Base-by-base conservation (phyloP, 2,329 filamentous ascomycete genomes). In the Rhynchosporium secalis region DNA sequence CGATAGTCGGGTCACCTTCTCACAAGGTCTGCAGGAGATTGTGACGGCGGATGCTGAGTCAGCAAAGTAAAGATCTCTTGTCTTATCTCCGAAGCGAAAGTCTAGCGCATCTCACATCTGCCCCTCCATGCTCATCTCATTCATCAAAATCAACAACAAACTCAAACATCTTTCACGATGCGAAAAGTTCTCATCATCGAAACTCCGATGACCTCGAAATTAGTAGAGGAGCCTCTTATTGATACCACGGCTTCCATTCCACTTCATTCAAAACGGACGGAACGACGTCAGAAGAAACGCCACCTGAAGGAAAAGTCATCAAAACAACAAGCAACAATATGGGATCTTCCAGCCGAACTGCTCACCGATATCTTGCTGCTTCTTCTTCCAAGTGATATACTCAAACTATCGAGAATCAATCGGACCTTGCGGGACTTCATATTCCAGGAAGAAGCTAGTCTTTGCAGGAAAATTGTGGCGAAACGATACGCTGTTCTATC, bases 271-370 rank as follows among this genome's bases (percentile, higher is more conserved):
- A 85, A 83, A 70, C 80, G 80, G 58, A 83, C 79, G 5, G 78
- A 81, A 67, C 78, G 83, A 38, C 72, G 68, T 20, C 74, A 75
- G 65, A 81, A 77, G 67, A 79, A 76, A 65, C 75, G 78, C 65
- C 73, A 78, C 61, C 78, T 77, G 66, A 77, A 73, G 60, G 74
- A 75, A 67, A 77, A 74, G 62, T 70, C 68, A 4, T 69, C 68
- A 31, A 70, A 71, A 36, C 65, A 68, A 55, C 69, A 73, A 38
- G 72, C 66, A 20, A 73, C 75, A 36, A 71, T 84, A 10, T 66
- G 80, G 28, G 77, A 80, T 63, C 75, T 86, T 0, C 83, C 84
- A 0, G 78, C 79, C 15, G 84, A 86, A 70, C 72, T 86, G 1
- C 63, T 85, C 3, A 70, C 81, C 33, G 75, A 79, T 43, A 77